Base-by-base conservation (phyloP, 139 green algal species). In the Spirogloea muscicola region DNA sequence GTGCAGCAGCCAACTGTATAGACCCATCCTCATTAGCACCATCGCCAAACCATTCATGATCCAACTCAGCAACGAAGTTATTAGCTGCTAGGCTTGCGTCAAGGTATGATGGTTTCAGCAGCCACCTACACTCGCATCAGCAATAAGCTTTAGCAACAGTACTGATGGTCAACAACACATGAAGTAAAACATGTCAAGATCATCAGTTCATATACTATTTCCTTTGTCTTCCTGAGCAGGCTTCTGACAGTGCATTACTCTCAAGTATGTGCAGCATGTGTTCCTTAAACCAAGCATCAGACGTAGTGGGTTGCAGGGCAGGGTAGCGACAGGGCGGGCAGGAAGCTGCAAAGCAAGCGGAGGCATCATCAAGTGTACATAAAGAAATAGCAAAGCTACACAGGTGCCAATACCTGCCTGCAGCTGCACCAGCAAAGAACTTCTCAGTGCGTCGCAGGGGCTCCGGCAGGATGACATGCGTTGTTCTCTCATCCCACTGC, bases 361-460 rank as follows among this genome's bases (percentile, higher is more conserved):
- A 25, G 43, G 13, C 43, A 25, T 51, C 43, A 25, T 25, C 13
- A 25, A 51, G 13, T 51, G 10, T 51, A 16, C 43, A 16, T 16
- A 10, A 10, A 25, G 10, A 16, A 10, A 51, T 16, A 25, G 43
- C 16, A 16, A 51, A 10, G 16, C 10, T 16, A 51, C 43, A 10
- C 10, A 16, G 13, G 9, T 31, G 18, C 29, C 3, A 6, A 3
- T 33, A 72, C 62, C 62, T 72, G 41, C 67, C 67, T 10, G 52
- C 67, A 3, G 67, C 67, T 13, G 33, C 52, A 13, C 27, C 67
- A 5, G 55, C 67, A 75, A 76, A 75, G 6, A 76, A 46, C 52
- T 76, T 76, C 58, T 76, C 67, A 9, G 67, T 76, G 41, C 67
- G 67, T n/a, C 33, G 38, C 27, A 72, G 62, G 9, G 59, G 59